Evolutionary conservation across 2,329 filamentous ascomycete genomes (phyloP).

Genomic region (Colletotrichum camelliae): DNA sequence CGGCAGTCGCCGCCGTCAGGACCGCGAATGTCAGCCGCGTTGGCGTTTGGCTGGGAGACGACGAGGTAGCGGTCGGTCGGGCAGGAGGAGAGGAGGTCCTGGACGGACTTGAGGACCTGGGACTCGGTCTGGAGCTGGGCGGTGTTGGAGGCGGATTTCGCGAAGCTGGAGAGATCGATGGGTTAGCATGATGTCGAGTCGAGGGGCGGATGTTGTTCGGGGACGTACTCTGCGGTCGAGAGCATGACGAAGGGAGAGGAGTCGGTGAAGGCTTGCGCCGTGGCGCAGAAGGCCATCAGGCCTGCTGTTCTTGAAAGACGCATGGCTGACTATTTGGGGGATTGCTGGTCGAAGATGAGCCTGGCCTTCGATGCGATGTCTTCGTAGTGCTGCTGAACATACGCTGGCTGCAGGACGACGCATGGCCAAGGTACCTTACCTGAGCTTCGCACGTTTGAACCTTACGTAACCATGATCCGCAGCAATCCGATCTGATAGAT

Average conservation of each 20-base stretch:
- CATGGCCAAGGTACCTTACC: not conserved
- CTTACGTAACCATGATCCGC: not conserved
- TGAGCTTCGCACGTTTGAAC: not conserved
- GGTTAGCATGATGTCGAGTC: slow-evolving; percentile 4
- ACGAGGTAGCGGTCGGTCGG: slow-evolving; percentile 79
- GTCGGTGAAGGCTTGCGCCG: slow-evolving; percentile 77
- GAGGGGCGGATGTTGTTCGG: not conserved
- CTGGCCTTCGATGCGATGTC: slow-evolving; percentile 14
- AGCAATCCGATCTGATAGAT: not conserved
- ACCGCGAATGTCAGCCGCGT: slow-evolving; percentile 69
- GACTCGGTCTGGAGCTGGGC: slow-evolving; percentile 56
- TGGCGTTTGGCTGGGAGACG: slow-evolving; percentile 77
- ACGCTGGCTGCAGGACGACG: not conserved
- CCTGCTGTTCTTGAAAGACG: slow-evolving; percentile 57
- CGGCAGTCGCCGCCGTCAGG: slow-evolving; percentile 45
- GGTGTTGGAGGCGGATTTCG: slow-evolving; percentile 31
- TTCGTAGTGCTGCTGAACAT: not conserved
- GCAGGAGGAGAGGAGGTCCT: slow-evolving; percentile 67
- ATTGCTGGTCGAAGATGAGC: not conserved
- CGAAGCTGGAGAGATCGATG: slow-evolving; percentile 31
- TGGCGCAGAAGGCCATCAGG: slow-evolving; percentile 60
- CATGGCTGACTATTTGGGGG: slow-evolving; percentile 44
- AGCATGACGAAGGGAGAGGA: slow-evolving; percentile 90
- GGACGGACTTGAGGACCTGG: slow-evolving; percentile 47
- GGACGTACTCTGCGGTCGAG: slow-evolving; percentile 79